Base-by-base conservation (phyloP, 2,329 filamentous ascomycete genomes). In the Alternaria longipes region DNA sequence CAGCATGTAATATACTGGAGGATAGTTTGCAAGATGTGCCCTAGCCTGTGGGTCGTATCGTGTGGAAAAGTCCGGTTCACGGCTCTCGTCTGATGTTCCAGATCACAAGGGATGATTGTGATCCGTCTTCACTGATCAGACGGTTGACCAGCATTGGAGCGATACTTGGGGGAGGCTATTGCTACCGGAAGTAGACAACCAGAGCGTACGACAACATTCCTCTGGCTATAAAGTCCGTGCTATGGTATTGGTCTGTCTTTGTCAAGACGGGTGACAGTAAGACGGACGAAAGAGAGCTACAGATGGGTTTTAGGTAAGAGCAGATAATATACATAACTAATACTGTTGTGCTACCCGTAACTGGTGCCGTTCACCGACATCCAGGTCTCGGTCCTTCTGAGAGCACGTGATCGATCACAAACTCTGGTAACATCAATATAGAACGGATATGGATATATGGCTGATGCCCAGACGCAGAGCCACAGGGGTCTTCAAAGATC, bases 351-450 rank as follows among this genome's bases (percentile, higher is more conserved):
- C 14, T 36, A 11, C 20, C 46, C 8, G 8, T 30, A 36, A 24
- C 14, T 7, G 16, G 46, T 36, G 20, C 20, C 14, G 2, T 24
- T 5, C 5, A 36, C 24, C 12, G 5, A 24, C 20, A 30, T 22
- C 12, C 6, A 44, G 41, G 18, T 6, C 7, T 12, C 5, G 16
- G 44, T n/a, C n/a, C 16, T 24, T 0, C 11, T n/a, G 4, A 3
- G 38, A 12, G 8, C 24, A 30, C 49, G 32, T 60, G 52, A 56
- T 60, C 28, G 4, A 28, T n/a, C 34, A 4, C 24, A 40, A 51
- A 56, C 28, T 40, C 16, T 40, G 57, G 57, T 60, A 60, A 8
- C 18, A 34, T 56, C 53, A 60, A 60, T 60, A 56, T 60, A n/a
- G 24, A 26, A 45, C 16, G 26, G 16, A 3, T 28, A 51, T 60